phyloP scores from a whole-genome alignment of 2,329 filamentous ascomycete species.

The Pseudogymnoascus sp. region DNA sequence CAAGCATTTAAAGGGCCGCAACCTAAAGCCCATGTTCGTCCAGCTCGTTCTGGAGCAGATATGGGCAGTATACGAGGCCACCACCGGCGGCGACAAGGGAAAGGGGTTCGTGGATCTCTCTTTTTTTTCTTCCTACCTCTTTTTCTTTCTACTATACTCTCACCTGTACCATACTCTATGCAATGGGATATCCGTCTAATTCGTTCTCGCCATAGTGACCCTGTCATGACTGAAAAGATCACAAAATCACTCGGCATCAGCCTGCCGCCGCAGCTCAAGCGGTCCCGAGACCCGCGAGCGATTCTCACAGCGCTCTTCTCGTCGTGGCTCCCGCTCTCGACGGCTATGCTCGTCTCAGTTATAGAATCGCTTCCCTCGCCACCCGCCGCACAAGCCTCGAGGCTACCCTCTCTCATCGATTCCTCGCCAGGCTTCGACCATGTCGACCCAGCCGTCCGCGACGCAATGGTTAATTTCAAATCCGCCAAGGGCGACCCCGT shows the following conservation, averaged over 20 bases:
- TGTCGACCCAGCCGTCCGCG: slow-evolving; percentile 60
- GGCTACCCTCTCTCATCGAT: slow-evolving; percentile 71
- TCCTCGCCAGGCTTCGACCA: slow-evolving; percentile 67
- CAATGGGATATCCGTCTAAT: slow-evolving; percentile 24
- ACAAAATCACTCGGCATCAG: slow-evolving; percentile 82
- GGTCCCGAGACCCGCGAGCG: slow-evolving; percentile 74
- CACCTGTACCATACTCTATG: slow-evolving; percentile 20
- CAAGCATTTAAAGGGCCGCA: slow-evolving; percentile 87
- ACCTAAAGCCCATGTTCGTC: slow-evolving; percentile 94
- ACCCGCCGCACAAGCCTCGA: slow-evolving; percentile 65
- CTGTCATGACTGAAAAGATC: slow-evolving; percentile 80
- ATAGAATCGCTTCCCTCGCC: slow-evolving; percentile 89
- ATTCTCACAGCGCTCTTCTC: slow-evolving; percentile 82
- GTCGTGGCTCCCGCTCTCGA: slow-evolving; percentile 86
- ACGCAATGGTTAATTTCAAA: slow-evolving; percentile 79
- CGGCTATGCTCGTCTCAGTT: slow-evolving; percentile 84
- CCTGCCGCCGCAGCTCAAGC: slow-evolving; percentile 73
- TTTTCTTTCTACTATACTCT: slow-evolving; percentile 18
- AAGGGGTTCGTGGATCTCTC: slow-evolving; percentile 58
- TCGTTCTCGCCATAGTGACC: slow-evolving; percentile 47
- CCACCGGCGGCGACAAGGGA: slow-evolving; percentile 70
- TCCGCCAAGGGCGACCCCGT: slow-evolving; percentile 63
- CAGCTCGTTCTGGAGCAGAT: slow-evolving; percentile 92
- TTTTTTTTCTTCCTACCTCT: slow-evolving; percentile 25
- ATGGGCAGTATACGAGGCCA: slow-evolving; percentile 92